phyloP scores from a whole-genome alignment of 805 yeast genomes.

The Barnettozyma salicaria region DNA sequence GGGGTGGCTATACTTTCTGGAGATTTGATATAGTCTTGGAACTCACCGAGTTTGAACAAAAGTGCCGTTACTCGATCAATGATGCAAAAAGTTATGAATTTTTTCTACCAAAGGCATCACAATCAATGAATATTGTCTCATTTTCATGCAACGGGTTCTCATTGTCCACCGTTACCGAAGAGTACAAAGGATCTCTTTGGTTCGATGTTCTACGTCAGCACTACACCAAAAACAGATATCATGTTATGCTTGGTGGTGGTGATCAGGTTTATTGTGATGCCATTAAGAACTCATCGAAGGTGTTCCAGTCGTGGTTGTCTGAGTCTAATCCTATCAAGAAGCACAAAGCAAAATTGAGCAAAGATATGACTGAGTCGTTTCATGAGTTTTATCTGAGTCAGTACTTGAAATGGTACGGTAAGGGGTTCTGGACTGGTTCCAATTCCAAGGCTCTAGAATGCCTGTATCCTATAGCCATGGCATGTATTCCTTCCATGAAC shows the following conservation, averaged over 20 bases:
- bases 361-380: slow-evolving; percentile 48
- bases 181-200: slow-evolving; percentile 79
- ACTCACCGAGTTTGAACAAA: slow-evolving; percentile 47
- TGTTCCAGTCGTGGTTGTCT: slow-evolving; percentile 56
- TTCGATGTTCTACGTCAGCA: slow-evolving; percentile 73
- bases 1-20: slow-evolving; percentile 51
- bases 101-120: slow-evolving; percentile 54
- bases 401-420: slow-evolving; percentile 85
- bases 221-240: slow-evolving; percentile 52
- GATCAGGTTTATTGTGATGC: slow-evolving; percentile 91
- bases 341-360: slow-evolving; percentile 37
- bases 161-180: slow-evolving; percentile 55
- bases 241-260: slow-evolving; percentile 97
- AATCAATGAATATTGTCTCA: slow-evolving; percentile 76
- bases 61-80: slow-evolving; percentile 57
- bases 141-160: slow-evolving; percentile 92
- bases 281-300: slow-evolving; percentile 51
- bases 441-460: slow-evolving; percentile 61
- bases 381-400: slow-evolving; percentile 63
- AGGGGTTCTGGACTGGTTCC: slow-evolving; percentile 74
- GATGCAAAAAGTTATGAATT: slow-evolving; percentile 49
- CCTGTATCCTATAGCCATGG: slow-evolving; percentile 66
- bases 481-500: slow-evolving; percentile 80
- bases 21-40: slow-evolving; percentile 53
- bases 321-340: slow-evolving; percentile 46